Percentiles rank a stretch among this genome's conserved stretches.
Conservation (phyloP, 257 asterid species). For the Jasminum sambac region DNA sequence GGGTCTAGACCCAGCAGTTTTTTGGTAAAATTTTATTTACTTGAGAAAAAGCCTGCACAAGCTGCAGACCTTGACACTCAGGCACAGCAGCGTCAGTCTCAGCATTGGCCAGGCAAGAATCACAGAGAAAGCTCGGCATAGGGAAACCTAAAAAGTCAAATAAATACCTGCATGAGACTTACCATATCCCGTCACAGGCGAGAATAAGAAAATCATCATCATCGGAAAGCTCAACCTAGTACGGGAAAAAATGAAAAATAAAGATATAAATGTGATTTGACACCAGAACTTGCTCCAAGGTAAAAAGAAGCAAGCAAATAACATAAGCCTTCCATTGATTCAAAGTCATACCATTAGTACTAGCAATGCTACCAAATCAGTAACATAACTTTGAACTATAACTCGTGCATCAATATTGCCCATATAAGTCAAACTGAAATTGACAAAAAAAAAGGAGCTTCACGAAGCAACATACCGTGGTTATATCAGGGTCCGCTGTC, state of each 20-base stretch:
- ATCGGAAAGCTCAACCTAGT: slow-evolving; percentile 72
- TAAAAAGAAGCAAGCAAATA: slow-evolving; percentile 7
- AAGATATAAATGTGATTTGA: slow-evolving; percentile 26
- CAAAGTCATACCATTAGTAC: slow-evolving; percentile 2
- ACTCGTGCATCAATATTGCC: slow-evolving; percentile 3
- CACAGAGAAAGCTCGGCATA: slow-evolving; percentile 10
- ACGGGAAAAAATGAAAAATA: slow-evolving; percentile 18
- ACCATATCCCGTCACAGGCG: slow-evolving; percentile 99
- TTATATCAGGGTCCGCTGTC: slow-evolving; percentile 85
- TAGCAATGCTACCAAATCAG: slow-evolving; percentile 3
- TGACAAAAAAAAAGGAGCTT: slow-evolving; percentile 4
- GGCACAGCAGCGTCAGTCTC: background rate
- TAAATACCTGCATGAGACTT: slow-evolving; percentile 26
- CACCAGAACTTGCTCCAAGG: slow-evolving; percentile 6
- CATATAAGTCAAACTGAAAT: slow-evolving; percentile 12
- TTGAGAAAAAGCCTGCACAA: background rate
- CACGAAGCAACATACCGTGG: slow-evolving; percentile 51
- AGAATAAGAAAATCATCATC: slow-evolving; percentile 86
- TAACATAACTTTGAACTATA: background rate
- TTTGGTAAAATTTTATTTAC: background rate
- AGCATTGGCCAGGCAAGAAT: background rate
- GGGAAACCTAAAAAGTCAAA: slow-evolving; percentile 20
- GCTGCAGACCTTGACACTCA: slow-evolving; percentile 5
- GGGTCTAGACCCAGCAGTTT: background rate
- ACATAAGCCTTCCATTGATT: background rate